These are phyloP conservation scores for Sclerotinia sclerotiorum DNA, from an alignment of 2,329 filamentous ascomycete genomes.

Conservation along the genomic window DNA sequence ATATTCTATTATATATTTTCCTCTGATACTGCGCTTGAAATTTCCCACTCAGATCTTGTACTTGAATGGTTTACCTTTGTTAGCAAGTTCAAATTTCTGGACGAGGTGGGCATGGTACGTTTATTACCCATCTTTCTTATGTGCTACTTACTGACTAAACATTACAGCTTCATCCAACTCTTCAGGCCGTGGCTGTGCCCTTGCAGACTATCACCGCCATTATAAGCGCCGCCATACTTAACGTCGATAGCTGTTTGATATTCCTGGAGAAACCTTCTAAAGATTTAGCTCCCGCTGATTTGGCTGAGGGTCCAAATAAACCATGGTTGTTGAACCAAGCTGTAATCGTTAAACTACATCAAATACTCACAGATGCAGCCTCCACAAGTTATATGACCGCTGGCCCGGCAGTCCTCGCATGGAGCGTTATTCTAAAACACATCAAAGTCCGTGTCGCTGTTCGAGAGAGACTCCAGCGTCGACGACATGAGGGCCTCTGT, in stretches of 20 bases:
- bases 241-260: slow-evolving; percentile 42
- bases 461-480: slow-evolving; percentile 19
- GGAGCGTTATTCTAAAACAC: slow-evolving; percentile 72
- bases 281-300: slow-evolving; percentile 36
- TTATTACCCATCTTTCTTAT: slow-evolving; percentile 7
- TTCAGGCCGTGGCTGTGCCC: slow-evolving; percentile 52
- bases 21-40: slow-evolving; percentile 45
- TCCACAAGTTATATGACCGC: slow-evolving; percentile 59
- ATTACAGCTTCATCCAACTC: slow-evolving; percentile 31
- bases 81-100: slow-evolving; percentile 68
- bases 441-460: slow-evolving; percentile 45
- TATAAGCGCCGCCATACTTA: slow-evolving; percentile 71
- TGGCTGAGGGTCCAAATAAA: slow-evolving; percentile 42
- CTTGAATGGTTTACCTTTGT: slow-evolving; percentile 70
- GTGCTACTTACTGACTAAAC: slow-evolving; percentile 19
- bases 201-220: slow-evolving; percentile 69
- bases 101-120: slow-evolving; percentile 56
- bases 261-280: slow-evolving; percentile 39
- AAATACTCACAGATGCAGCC: slow-evolving; percentile 61
- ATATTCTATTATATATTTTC: slow-evolving; percentile 69
- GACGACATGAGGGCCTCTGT: slow-evolving; percentile 16
- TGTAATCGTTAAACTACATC: slow-evolving; percentile 71
- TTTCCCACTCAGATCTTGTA: slow-evolving; percentile 59
- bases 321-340: slow-evolving; percentile 69
- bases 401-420: slow-evolving; percentile 74